Conservation (phyloP, 805 yeast genomes). For the Tetrapisispora pingtungensis region DNA sequence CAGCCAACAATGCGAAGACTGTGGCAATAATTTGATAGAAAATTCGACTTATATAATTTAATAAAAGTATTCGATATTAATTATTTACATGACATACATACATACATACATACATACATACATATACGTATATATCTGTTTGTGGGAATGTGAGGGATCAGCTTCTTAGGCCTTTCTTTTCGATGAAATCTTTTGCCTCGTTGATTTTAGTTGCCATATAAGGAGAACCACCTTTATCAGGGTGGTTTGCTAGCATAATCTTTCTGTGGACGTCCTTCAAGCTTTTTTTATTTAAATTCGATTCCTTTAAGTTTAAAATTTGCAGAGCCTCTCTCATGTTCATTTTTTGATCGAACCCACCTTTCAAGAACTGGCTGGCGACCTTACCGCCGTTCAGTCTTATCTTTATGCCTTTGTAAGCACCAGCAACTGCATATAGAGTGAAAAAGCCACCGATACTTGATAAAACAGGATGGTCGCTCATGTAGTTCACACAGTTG, state of each 20-base stretch:
- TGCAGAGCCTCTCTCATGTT: conserved; percentile 78
- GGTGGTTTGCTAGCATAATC: conserved; percentile 87
- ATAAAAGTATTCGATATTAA: no score
- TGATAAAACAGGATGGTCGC: conserved; percentile 68
- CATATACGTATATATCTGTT: neutral
- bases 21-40: conserved; percentile 11
- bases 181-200: conserved; percentile 62
- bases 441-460: conserved; percentile 59
- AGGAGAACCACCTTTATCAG: conserved; percentile 91
- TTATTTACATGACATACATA: no score
- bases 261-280: conserved; percentile 78
- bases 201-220: conserved; percentile 84
- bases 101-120: no score
- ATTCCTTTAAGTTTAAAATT: conserved; percentile 66
- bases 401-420: conserved; percentile 38
- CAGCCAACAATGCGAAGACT: conserved; percentile 13
- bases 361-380: conserved; percentile 49
- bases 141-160: neutral
- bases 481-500: conserved; percentile 45
- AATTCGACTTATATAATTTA: conserved; percentile 16
- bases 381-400: conserved; percentile 48
- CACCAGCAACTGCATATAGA: conserved; percentile 56
- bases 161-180: conserved; percentile 24
- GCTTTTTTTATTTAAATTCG: conserved; percentile 49
- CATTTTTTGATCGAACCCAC: conserved; percentile 92